Conservation (phyloP, 108 stramenopile genomes). For the Cylindrotheca fusiformis region DNA sequence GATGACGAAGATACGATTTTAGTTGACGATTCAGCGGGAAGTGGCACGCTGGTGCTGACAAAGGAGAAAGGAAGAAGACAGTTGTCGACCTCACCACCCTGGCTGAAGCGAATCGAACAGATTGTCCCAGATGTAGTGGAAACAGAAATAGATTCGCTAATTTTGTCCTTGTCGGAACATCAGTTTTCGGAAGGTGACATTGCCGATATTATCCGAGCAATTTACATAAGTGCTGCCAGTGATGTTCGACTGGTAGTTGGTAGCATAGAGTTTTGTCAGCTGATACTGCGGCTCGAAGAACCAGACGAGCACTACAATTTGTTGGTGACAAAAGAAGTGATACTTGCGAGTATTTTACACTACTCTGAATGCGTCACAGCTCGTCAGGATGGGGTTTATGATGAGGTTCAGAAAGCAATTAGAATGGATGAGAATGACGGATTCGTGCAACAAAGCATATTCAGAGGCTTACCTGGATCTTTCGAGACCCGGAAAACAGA, state of each 20-base stretch:
- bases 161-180: neutral
- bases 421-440: neutral
- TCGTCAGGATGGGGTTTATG: constrained; percentile 51
- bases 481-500: neutral
- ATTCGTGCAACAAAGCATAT: neutral
- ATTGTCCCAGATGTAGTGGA: neutral
- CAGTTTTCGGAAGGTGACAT: constrained; percentile 7
- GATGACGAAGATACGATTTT: too few species aligned
- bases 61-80: neutral
- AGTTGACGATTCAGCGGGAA: too few species aligned
- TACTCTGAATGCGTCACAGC: constrained; percentile 68
- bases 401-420: constrained; percentile 36
- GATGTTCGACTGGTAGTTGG: neutral
- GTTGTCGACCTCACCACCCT: neutral
- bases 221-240: constrained; percentile 4
- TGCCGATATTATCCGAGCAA: constrained; percentile 6
- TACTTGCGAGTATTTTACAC: constrained; percentile 69
- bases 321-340: constrained; percentile 50
- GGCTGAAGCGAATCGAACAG: neutral
- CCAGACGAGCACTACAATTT: neutral
- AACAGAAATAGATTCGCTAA: neutral
- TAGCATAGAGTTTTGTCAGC: neutral
- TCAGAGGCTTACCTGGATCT: neutral
- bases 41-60: neutral
- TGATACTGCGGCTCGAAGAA: neutral